Conservation (phyloP, 495 filamentous ascomycete species). For the Penicillium goetzii region DNA sequence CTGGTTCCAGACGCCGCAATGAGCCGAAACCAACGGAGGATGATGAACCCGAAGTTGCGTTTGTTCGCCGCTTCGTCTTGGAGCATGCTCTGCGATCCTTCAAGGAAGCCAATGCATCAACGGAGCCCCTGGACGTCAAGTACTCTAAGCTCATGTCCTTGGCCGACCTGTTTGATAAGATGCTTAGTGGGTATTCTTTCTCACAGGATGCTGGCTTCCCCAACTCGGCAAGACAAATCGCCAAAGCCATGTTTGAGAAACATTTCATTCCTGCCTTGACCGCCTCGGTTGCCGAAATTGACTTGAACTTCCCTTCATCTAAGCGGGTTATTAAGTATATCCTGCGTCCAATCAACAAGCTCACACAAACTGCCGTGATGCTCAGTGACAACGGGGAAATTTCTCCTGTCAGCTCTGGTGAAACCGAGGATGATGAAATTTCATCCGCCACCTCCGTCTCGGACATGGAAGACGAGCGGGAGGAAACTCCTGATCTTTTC, state of each 20-base stretch:
- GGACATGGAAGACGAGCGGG: slow-evolving; percentile 82
- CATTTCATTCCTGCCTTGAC: slow-evolving; percentile 88
- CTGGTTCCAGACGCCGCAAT: slow-evolving; percentile 42
- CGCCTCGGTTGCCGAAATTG: slow-evolving; percentile 91
- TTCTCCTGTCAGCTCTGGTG: slow-evolving; percentile 56
- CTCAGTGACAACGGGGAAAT: slow-evolving; percentile 80
- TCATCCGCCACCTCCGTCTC: slow-evolving; percentile 88
- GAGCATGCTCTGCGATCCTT: slow-evolving; percentile 92
- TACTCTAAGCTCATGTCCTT: slow-evolving; percentile 84
- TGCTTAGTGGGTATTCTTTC: slow-evolving; percentile 80
- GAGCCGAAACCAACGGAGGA: slow-evolving; percentile 62
- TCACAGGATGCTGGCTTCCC: slow-evolving; percentile 50
- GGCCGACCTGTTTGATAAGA: slow-evolving; percentile 89
- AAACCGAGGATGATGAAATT: slow-evolving; percentile 84
- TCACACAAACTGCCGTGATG: slow-evolving; percentile 84
- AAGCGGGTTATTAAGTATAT: slow-evolving; percentile 97
- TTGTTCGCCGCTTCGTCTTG: slow-evolving; percentile 90
- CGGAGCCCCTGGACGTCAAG: slow-evolving; percentile 79
- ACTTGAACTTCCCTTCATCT: slow-evolving; percentile 90
- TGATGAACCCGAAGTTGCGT: slow-evolving; percentile 85
- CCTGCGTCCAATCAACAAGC: slow-evolving; percentile 79
- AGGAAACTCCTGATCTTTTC: slow-evolving; percentile 97
- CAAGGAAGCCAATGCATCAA: slow-evolving; percentile 81
- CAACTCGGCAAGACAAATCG: slow-evolving; percentile 68
- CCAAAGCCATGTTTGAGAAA: slow-evolving; percentile 97